Conservation (phyloP, 2,329 filamentous ascomycete species). For the Tolypocladium pustulatum region DNA sequence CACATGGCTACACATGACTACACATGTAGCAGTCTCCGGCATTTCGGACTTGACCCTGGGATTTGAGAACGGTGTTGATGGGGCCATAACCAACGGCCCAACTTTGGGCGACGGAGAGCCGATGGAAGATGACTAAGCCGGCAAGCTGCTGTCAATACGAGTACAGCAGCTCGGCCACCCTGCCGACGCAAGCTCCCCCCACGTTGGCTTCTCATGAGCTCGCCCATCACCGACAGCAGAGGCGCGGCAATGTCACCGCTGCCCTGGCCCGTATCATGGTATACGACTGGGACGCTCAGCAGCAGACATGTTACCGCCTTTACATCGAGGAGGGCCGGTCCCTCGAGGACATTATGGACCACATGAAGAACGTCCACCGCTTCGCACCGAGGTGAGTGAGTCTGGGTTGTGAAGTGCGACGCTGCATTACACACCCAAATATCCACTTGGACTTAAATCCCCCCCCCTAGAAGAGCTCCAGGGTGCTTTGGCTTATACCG, state of each 20-base stretch:
- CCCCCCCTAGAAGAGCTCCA: neutral
- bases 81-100: too few species aligned
- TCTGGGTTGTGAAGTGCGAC: conserved; percentile 3
- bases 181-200: neutral
- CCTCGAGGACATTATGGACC: conserved; percentile 64
- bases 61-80: too few species aligned
- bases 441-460: neutral
- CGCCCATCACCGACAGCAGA: neutral
- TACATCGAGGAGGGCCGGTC: conserved; percentile 69
- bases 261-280: conserved; percentile 24
- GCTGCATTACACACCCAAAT: neutral
- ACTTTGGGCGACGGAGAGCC: too few species aligned
- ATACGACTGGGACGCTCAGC: conserved; percentile 35
- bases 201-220: neutral
- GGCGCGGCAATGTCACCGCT: conserved; percentile 4
- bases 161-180: neutral
- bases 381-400: conserved; percentile 63
- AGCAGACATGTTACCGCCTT: conserved; percentile 41
- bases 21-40: too few species aligned
- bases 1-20: too few species aligned
- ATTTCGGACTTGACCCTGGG: too few species aligned
- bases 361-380: conserved; percentile 52
- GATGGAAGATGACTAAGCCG: neutral
- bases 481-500: conserved; percentile 7
- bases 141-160: neutral